These are phyloP conservation scores for Potentilla sterilis DNA, from an alignment of 306 rosid species.

Conservation along the genomic window DNA sequence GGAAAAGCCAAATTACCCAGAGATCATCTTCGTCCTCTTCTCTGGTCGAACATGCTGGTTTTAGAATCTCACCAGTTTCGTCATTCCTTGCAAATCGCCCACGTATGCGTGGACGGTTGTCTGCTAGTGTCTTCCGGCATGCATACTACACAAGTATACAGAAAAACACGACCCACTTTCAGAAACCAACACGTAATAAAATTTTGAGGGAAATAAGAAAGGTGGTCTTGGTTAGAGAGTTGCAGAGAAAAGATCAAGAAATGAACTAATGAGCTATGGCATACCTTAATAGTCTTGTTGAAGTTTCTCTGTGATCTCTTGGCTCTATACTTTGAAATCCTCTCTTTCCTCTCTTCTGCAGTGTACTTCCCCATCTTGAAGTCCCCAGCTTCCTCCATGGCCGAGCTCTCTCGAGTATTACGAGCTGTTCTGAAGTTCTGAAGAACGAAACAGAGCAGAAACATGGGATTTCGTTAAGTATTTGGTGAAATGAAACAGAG, in stretches of 20 bases:
- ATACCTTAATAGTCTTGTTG: conserved; percentile 92
- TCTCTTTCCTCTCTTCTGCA: conserved; percentile 83
- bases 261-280: not conserved
- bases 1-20: conserved; percentile 48
- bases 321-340: conserved; percentile 87
- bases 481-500: not conserved
- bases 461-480: not conserved
- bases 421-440: conserved; percentile 47
- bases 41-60: conserved; percentile 53
- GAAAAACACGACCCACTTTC: conserved; percentile 20
- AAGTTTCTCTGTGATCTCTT: conserved; percentile 89
- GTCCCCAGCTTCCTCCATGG: conserved; percentile 49
- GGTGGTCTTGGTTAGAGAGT: not conserved
- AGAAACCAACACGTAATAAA: not conserved
- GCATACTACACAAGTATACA: conserved; percentile 60
- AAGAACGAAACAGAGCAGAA: not conserved
- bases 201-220: not conserved
- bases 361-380: conserved; percentile 74
- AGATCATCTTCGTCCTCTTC: conserved; percentile 70
- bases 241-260: not conserved
- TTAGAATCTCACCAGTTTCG: conserved; percentile 53
- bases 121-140: conserved; percentile 93
- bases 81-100: conserved; percentile 97
- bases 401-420: conserved; percentile 38
- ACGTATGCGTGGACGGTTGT: conserved; percentile 89